Evolutionary conservation across 2,329 filamentous ascomycete genomes (phyloP), one percentile per base, ranked within the genome.

Genomic region (Arthrobotrys pseudoclavata): DNA sequence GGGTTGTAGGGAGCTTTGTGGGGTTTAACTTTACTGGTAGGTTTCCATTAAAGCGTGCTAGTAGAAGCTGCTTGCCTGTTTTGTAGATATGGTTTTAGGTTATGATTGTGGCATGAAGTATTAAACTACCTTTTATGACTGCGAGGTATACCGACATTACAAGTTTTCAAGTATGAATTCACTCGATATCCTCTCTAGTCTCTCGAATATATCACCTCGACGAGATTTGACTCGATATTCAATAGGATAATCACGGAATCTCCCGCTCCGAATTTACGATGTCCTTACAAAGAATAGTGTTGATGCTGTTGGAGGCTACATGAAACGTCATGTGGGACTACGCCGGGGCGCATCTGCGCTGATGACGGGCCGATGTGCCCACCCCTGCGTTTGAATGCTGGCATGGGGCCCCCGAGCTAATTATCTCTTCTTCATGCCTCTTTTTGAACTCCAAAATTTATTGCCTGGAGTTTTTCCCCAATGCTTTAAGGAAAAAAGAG

Each of bases 341-440:
- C 55, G 66, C 60, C 66, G 66, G 57, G 72, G 72, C 57, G 66
- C 67, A 64, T 63, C 53, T 77, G 67, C 74, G 74, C 74, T 71
- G 74, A 70, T 71, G 61, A 63, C 74, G 74, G 72, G 72, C 72
- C 72, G 72, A 76, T 70, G 48, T 69, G 72, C 72, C 60, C 72
- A 76, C 61, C 72, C 72, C 72, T 76, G 66, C 72, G 72, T 76
- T 69, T 76, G 57, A 61, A 66, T 45, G 45, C 55, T 63, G 60
- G 64, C 72, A 60, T 48, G 72, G 66, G 72, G 62, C 29, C 57
- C n/a, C 55, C 37, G 62, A 29, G 63, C 22, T 34, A 67, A 67
- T 40, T 24, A n/a, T 15, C 37, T 47, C 22, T 22, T 50, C 22
- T 22, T 52, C 66, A 37, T 26, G 42, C 42, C 34, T 29, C 20